Conservation (phyloP, 1,139 yeast genomes). For the Lizanozyma gosingica region DNA sequence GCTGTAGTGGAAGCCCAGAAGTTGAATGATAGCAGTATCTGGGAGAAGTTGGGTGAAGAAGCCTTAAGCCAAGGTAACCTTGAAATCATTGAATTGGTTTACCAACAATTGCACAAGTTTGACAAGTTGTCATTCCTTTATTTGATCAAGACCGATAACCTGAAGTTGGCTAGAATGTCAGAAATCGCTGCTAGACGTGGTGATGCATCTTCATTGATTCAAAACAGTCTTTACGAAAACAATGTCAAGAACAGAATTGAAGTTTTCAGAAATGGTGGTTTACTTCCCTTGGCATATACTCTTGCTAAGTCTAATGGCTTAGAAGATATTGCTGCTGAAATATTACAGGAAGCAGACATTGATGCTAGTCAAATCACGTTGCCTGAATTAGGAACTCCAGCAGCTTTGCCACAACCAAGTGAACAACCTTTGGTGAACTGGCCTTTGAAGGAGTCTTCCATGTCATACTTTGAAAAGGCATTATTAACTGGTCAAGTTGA, state of each 20-base stretch:
- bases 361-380: slow-evolving; percentile 57
- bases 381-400: slow-evolving; percentile 43
- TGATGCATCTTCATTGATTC: slow-evolving; percentile 71
- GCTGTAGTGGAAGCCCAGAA: slow-evolving; percentile 87
- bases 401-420: slow-evolving; percentile 38
- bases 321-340: slow-evolving; percentile 60
- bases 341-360: slow-evolving; percentile 62
- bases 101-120: slow-evolving; percentile 78
- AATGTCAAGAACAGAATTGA: slow-evolving; percentile 70
- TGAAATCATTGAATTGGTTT: slow-evolving; percentile 76
- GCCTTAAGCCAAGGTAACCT: slow-evolving; percentile 88
- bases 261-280: slow-evolving; percentile 68
- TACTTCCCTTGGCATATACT: slow-evolving; percentile 86
- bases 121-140: slow-evolving; percentile 88
- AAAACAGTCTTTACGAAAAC: slow-evolving; percentile 72
- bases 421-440: slow-evolving; percentile 50
- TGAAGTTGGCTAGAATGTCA: slow-evolving; percentile 75
- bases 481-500: slow-evolving; percentile 67
- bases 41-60: slow-evolving; percentile 81
- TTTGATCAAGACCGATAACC: slow-evolving; percentile 69
- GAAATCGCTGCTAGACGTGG: slow-evolving; percentile 85
- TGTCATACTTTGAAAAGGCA: slow-evolving; percentile 81
- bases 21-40: slow-evolving; percentile 56
- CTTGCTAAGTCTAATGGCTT: slow-evolving; percentile 85
- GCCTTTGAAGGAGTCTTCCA: slow-evolving; percentile 72